Percentiles rank a stretch among this genome's conserved stretches.
Evolutionary conservation across 2,329 filamentous ascomycete species (phyloP).

Genomic region (Gaeumannomyces sp.): DNA sequence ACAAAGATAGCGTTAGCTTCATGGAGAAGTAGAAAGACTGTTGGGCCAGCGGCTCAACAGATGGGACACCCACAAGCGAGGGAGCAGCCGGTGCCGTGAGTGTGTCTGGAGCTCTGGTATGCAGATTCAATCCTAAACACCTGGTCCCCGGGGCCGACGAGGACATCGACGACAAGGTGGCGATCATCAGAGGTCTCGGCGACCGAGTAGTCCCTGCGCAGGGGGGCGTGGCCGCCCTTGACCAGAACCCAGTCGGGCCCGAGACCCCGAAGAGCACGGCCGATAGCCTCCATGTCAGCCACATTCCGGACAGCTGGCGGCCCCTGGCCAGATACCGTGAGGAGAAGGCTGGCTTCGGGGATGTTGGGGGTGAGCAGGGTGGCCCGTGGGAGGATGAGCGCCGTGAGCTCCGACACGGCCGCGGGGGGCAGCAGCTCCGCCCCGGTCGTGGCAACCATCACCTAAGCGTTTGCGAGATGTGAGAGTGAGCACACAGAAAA

Average conservation of each 20-base stretch:
- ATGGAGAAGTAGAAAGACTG: neutral
- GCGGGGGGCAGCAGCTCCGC: slow-evolving; percentile 58
- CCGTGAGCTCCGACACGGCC: slow-evolving; percentile 55
- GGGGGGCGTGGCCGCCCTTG: slow-evolving; percentile 86
- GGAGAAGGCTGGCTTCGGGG: slow-evolving; percentile 63
- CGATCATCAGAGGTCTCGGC: slow-evolving; percentile 54
- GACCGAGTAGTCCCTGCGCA: slow-evolving; percentile 55
- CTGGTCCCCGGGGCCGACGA: slow-evolving; percentile 55
- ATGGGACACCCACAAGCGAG: slow-evolving; percentile 62
- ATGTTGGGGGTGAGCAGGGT: slow-evolving; percentile 73
- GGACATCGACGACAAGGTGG: slow-evolving; percentile 67
- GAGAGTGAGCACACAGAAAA: neutral
- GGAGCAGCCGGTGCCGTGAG: slow-evolving; percentile 92
- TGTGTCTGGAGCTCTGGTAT: slow-evolving; percentile 70
- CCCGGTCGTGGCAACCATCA: slow-evolving; percentile 87
- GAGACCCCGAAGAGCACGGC: slow-evolving; percentile 56
- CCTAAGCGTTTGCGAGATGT: slow-evolving; percentile 40
- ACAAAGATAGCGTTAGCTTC: neutral
- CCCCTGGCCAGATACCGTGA: slow-evolving; percentile 43
- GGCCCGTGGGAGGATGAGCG: slow-evolving; percentile 56
- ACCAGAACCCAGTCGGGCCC: slow-evolving; percentile 77
- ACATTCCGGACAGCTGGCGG: slow-evolving; percentile 43
- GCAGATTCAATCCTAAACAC: slow-evolving; percentile 59
- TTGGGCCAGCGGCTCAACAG: neutral
- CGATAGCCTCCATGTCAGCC: slow-evolving; percentile 62